Evolutionary conservation across 257 asterid genomes (phyloP), one percentile per base, ranked within the genome.

Genomic region (Capsicum baccatum): DNA sequence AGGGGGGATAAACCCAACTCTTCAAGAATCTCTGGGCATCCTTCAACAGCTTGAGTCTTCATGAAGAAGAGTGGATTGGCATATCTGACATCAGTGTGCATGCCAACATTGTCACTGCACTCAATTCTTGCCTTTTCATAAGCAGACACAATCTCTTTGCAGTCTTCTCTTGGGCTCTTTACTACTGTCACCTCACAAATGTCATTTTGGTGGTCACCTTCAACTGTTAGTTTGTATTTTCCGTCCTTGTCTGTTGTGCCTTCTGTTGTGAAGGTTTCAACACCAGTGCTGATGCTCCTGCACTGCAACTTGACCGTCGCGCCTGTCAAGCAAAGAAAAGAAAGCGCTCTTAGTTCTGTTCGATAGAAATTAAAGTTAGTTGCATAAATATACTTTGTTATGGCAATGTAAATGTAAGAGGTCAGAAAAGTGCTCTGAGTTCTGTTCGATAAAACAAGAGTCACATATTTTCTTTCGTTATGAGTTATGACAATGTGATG

Each of bases 61-160:
- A 84, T 86, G 88, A 90, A 91, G 3, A 91, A 91, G 9, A 91
- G 81, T 7, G 91, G 88, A 63, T 90, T 91, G 5, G 92, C 92
- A 14, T 50, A 82, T 19, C 92, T 84, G 3, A 58, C 52, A 4
- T 10, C 42, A 8, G 63, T 82, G 52, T 48, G 59, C 4, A 88
- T 64, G 0, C 94, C 94, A 54, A 35, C 83, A 83, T 90, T 87
- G 2, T 81, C 19, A 1, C 90, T 90, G 87, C 86, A 60, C 3
- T 50, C 64, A 26, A 91, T 68, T 8, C 87, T 85, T 6, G 94
- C 84, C 63, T 42, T 84, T 39, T 79, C 87, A 6, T 19, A 6
- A 9, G 69, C 81, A 0, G 19, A 44, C 63, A 87, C 85, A 6
- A 42, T 15, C 17, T 55, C 80, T 8, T 83, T 69, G 89, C 94